These are phyloP conservation scores for Peronospora destructor DNA, from an alignment of 352 stramenopile species.

Conservation along the genomic window DNA sequence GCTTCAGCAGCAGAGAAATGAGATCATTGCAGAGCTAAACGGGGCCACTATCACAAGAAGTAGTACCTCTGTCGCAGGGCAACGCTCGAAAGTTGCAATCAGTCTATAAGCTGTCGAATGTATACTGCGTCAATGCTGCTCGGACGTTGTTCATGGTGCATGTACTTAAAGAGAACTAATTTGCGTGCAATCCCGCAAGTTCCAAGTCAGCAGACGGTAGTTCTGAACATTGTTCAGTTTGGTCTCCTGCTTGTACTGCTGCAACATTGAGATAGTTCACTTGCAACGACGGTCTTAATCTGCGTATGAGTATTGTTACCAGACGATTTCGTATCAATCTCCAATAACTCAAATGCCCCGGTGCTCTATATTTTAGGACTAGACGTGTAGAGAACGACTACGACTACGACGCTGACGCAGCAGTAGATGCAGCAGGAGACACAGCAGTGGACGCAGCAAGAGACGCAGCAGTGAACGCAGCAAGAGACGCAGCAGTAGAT, in stretches of 20 bases:
- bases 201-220: neutral
- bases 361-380: neutral
- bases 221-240: neutral
- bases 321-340: neutral
- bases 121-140: neutral
- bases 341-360: constrained; percentile 1
- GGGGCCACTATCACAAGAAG: constrained; percentile 29
- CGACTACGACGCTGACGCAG: constrained; percentile 10
- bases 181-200: neutral
- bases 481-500: neutral
- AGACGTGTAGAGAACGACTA: neutral
- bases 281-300: neutral
- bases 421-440: neutral
- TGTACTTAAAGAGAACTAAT: neutral
- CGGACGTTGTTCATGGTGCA: neutral
- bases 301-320: neutral
- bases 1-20: constrained; percentile 29
- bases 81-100: constrained; percentile 20
- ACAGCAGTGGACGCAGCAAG: too few species aligned
- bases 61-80: constrained; percentile 8
- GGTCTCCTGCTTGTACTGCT: too few species aligned
- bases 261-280: neutral
- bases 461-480: constrained; percentile 2
- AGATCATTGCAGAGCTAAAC: constrained; percentile 42
- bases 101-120: constrained; percentile 16